phyloP scores from a whole-genome alignment of 352 stramenopile species.

The Nothophytophthora sp. region DNA sequence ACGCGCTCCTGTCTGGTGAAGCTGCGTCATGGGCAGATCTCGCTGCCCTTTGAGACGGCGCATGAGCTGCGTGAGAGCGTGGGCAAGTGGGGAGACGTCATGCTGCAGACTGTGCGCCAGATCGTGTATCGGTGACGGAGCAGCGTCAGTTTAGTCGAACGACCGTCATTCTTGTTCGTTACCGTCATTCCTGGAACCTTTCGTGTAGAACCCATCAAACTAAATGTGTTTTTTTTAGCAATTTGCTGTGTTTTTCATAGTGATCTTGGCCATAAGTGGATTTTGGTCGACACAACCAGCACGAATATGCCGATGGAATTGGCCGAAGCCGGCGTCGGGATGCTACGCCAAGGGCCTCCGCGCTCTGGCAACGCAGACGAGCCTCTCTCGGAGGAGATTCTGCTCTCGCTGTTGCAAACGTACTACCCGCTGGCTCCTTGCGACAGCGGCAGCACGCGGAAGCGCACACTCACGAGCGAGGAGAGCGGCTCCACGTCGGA shows the following conservation, averaged over 20 bases:
- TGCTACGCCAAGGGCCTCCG: not conserved
- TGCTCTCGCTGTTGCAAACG: slow-evolving; percentile 19
- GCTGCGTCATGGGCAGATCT: slow-evolving; percentile 16
- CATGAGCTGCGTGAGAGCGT: slow-evolving; percentile 45
- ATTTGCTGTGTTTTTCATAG: too few species aligned
- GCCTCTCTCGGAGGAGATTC: slow-evolving; percentile 11
- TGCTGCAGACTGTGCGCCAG: slow-evolving; percentile 44
- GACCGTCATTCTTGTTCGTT: too few species aligned
- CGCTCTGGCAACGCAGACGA: not conserved
- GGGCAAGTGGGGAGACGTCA: slow-evolving; percentile 48
- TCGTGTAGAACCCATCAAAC: too few species aligned
- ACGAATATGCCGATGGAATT: not conserved
- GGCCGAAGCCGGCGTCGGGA: not conserved
- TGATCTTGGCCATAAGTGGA: too few species aligned
- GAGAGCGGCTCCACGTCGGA: slow-evolving; percentile 11
- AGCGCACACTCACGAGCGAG: slow-evolving; percentile 5
- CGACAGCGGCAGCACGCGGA: not conserved
- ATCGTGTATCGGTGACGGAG: slow-evolving; percentile 26
- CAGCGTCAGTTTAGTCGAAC: too few species aligned
- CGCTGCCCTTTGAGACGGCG: slow-evolving; percentile 21
- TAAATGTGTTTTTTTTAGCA: too few species aligned
- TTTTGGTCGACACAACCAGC: not conserved
- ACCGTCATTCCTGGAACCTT: too few species aligned
- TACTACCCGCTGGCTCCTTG: slow-evolving; percentile 8
- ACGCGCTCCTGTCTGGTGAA: slow-evolving; percentile 33